A percentile compares a stretch with the other conserved stretches of the same genome.
phyloP scores from a whole-genome alignment of 2,329 filamentous ascomycete genomes.

The Lanzia echinophila region DNA sequence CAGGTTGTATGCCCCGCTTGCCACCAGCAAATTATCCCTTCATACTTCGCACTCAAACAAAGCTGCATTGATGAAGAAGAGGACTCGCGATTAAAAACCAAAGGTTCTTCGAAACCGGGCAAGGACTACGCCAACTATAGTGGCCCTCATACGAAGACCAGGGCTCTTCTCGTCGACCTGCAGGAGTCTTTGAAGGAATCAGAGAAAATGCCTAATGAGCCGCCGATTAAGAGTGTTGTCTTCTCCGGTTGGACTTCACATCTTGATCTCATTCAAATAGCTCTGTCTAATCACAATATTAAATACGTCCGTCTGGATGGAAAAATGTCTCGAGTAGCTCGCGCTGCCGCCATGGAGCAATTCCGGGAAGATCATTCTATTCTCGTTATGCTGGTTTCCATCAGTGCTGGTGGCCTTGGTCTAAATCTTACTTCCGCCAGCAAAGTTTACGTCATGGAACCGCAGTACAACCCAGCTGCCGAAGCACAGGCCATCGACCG shows the following conservation, averaged over 20 bases:
- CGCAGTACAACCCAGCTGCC: slow-evolving; percentile 92
- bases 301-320: slow-evolving; percentile 79
- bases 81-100: slow-evolving; percentile 20
- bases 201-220: slow-evolving; percentile 45
- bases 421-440: slow-evolving; percentile 84
- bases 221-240: slow-evolving; percentile 84
- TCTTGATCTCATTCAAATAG: slow-evolving; percentile 83
- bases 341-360: slow-evolving; percentile 65
- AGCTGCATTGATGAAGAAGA: slow-evolving; percentile 28
- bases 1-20: slow-evolving; percentile 59
- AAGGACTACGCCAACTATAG: slow-evolving; percentile 63
- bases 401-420: slow-evolving; percentile 84
- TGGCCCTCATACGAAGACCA: slow-evolving; percentile 89
- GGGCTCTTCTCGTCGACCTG: slow-evolving; percentile 71
- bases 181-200: slow-evolving; percentile 57
- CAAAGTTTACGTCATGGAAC: slow-evolving; percentile 94
- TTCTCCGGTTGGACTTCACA: slow-evolving; percentile 97
- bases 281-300: slow-evolving; percentile 62
- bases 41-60: slow-evolving; percentile 61
- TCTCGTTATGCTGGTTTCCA: slow-evolving; percentile 81
- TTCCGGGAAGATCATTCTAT: slow-evolving; percentile 69
- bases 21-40: slow-evolving; percentile 52
- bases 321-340: slow-evolving; percentile 70
- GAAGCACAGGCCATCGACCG: slow-evolving; percentile 93
- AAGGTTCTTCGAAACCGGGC: slow-evolving; percentile 40